Evolutionary conservation across 345 rosid species (phyloP), one percentile per base, ranked within the genome.

Genomic region (Anastatica hierochuntica): DNA sequence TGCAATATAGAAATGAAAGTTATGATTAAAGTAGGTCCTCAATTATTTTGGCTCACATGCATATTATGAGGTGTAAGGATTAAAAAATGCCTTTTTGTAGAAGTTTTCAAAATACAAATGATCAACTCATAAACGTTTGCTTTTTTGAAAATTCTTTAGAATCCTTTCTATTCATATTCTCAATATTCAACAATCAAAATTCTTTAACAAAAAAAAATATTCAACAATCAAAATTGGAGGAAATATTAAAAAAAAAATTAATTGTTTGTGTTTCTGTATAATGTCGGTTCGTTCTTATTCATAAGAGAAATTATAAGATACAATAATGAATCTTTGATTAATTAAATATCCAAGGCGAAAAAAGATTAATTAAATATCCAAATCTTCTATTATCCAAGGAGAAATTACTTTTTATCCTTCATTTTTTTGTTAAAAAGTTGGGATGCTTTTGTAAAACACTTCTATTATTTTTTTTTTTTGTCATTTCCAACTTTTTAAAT

Each of bases 1-100:
- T 55, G 31, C 34, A 27, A 57, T 42, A 35, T 43, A 27, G 26
- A 43, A 50, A 66, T 49, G 48, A 36, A 57, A 21, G 70, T 43
- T 50, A 65, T 65, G 53, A 66, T 66, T 58, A 45, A 26, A 38
- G 70, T 66, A 58, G 59, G 70, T 20, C 64, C 64, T 66, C 70
- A 66, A 66, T 66, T 66, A 66, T 66, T 66, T 66, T 12, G 64
- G 59, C 59, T 50, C 70, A 66, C 70, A 66, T 66, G 70, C 64
- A 66, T 50, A 66, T 58, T 43, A 50, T 58, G 53, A 66, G 64
- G 64, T 65, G 64, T 51, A 65, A 43, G 53, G 58, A 65, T 65
- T 24, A 24, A 50, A 49, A 57, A 56, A 65, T 49, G 42, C 9
- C 46, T 46, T 18, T 44, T 53, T 26, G 14, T 27, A 8, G 14